Evolutionary conservation across 805 yeast genomes (phyloP).

Genomic region (Cephaloascus albidus): DNA sequence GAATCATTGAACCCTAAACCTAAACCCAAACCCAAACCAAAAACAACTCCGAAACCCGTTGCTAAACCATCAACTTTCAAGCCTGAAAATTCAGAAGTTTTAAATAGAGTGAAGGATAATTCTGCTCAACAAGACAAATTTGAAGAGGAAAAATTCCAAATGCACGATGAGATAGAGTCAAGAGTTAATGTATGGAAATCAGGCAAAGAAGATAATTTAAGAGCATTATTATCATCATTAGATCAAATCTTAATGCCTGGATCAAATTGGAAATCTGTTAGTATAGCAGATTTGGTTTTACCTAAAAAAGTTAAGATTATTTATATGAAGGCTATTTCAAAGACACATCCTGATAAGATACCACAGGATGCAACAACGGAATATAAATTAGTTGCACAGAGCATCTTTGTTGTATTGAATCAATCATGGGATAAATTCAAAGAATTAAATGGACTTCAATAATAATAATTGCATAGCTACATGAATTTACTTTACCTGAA

Average conservation of each 20-base stretch:
- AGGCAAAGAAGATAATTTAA: conserved; percentile 73
- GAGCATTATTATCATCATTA: conserved; percentile 67
- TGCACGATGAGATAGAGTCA: conserved; percentile 55
- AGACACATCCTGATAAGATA: conserved; percentile 81
- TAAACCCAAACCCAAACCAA: conserved; percentile 10
- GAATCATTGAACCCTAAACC: conserved; percentile 50
- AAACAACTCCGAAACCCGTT: conserved; percentile 6
- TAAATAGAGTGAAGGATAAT: conserved; percentile 40
- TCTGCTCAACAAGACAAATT: conserved; percentile 32
- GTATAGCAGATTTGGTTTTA: conserved; percentile 68
- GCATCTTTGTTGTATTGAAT: conserved; percentile 74
- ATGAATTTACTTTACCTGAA: too few relatives aligned
- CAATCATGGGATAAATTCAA: conserved; percentile 87
- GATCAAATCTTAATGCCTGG: conserved; percentile 62
- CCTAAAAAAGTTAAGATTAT: conserved; percentile 82
- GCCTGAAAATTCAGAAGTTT: conserved; percentile 17
- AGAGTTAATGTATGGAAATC: conserved; percentile 53
- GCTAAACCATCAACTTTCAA: conserved; percentile 5
- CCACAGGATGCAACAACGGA: conserved; percentile 50
- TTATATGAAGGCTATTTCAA: conserved; percentile 74
- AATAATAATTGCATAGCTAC: background rate
- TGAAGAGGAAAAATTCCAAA: conserved; percentile 48
- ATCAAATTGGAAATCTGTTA: conserved; percentile 55
- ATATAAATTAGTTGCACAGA: conserved; percentile 76
- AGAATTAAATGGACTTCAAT: conserved; percentile 38